phyloP scores from a whole-genome alignment of 2,329 filamentous ascomycete genomes.

The Phaeosphaeria sp. region DNA sequence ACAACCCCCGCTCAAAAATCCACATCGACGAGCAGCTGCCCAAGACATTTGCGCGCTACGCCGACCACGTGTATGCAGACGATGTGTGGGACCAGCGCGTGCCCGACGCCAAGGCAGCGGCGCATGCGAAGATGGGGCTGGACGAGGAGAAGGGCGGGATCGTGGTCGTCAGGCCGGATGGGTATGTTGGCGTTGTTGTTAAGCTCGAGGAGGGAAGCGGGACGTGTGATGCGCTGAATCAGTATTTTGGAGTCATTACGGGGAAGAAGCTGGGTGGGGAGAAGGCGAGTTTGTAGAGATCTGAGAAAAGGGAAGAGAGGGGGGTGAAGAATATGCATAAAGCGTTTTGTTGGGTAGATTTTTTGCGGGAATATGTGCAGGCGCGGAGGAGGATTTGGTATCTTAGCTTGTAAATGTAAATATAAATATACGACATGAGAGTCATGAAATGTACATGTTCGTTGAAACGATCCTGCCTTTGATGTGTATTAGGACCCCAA shows the following conservation, averaged over 20 bases:
- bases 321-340: not conserved
- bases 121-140: conserved; percentile 87
- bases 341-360: not conserved
- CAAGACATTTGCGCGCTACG: conserved; percentile 73
- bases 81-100: conserved; percentile 77
- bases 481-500: no score
- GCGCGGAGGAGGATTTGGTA: not conserved
- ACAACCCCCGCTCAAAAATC: conserved; percentile 69
- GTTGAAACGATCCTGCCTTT: no score
- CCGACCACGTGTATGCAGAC: conserved; percentile 85
- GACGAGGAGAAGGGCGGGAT: conserved; percentile 76
- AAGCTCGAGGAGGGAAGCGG: conserved; percentile 76
- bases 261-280: conserved; percentile 62
- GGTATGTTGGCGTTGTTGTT: conserved; percentile 81
- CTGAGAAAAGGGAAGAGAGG: not conserved
- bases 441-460: no score
- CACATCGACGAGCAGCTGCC: conserved; percentile 78
- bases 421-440: not conserved
- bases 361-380: not conserved
- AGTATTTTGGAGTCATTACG: conserved; percentile 79
- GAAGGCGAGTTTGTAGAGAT: conserved; percentile 36
- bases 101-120: conserved; percentile 72
- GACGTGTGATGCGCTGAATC: conserved; percentile 83
- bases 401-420: not conserved
- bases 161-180: conserved; percentile 84